Base-by-base conservation (phyloP, 345 rosid species). In the Moricandia arvensis region DNA sequence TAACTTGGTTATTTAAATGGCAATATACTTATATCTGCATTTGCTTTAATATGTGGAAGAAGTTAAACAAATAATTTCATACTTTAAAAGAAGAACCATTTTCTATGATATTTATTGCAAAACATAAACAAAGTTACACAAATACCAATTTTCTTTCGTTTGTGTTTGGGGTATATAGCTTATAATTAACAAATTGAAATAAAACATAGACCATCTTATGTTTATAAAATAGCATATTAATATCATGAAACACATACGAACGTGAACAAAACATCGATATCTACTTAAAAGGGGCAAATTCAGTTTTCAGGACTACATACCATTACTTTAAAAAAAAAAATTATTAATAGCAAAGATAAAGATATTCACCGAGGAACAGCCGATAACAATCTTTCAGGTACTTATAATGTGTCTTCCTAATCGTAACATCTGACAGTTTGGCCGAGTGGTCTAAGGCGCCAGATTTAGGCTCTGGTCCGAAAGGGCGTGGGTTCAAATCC, bases 361-460 rank as follows among this genome's bases (percentile, higher is more conserved):
- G 16, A 57, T 11, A 24, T 37, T 8, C 12, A 12, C 34, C 0
- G 8, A 27, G 1, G 15, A 57, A 58, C 15, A 37, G 43, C 43
- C 11, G 12, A 37, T 37, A 8, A 2, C 8, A 37, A 2, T 9
- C 1, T 33, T 6, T 9, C 1, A 8, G 1, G 37, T 1, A 1
- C 37, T 34, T 34, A 34, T 34, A 34, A 34, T 7, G 2, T 7
- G 37, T 34, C 37, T 34, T 7, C 10, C n/a, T n/a, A n/a, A n/a
- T n/a, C n/a, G n/a, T n/a, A n/a, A 7, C 24, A 21, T 21, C 24
- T 1, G 60, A 90, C 90, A 92, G 97, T 95, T 95, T 92, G 94
- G 98, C 97, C 96, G 96, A 95, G 98, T 95, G 99, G 96, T 90
- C 97, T 89, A 91, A 94, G 97, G 93, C 97, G 98, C 93, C 97